These are phyloP conservation scores for Dothidotthia symphoricarpi DNA, from an alignment of 2,329 filamentous ascomycete species.

Conservation along the genomic window DNA sequence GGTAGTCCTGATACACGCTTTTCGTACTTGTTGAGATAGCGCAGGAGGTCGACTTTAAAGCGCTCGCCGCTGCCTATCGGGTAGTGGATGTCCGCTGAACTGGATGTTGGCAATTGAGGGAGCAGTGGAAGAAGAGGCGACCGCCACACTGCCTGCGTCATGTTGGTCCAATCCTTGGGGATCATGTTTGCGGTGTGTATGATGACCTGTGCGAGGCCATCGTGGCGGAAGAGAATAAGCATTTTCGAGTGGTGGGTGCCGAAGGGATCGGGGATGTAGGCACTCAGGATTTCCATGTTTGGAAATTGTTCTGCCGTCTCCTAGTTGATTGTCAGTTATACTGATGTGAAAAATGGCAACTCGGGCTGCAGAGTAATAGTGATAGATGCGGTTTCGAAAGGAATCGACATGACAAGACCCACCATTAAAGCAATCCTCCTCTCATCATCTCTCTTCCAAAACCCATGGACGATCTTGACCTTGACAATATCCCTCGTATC, in stretches of 20 bases:
- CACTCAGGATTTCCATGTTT: slow-evolving; percentile 69
- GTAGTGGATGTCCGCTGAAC: not conserved
- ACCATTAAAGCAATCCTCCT: slow-evolving; percentile 60
- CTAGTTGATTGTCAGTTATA: slow-evolving; percentile 43
- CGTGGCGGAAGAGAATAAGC: slow-evolving; percentile 75
- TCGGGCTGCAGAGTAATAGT: too few species aligned
- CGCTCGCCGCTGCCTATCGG: slow-evolving; percentile 61
- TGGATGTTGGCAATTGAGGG: slow-evolving; percentile 3
- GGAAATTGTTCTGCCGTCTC: slow-evolving; percentile 59
- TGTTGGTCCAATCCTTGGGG: slow-evolving; percentile 79
- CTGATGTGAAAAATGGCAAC: not conserved
- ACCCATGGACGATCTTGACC: slow-evolving; percentile 62
- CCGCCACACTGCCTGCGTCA: slow-evolving; percentile 80
- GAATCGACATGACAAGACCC: too few species aligned
- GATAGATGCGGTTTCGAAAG: too few species aligned
- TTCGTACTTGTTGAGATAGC: slow-evolving; percentile 71
- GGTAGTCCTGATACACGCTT: slow-evolving; percentile 56
- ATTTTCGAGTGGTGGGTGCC: slow-evolving; percentile 88
- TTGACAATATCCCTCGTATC: slow-evolving; percentile 55
- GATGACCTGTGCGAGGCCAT: slow-evolving; percentile 72
- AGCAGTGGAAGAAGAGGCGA: slow-evolving; percentile 66
- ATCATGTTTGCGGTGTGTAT: slow-evolving; percentile 95
- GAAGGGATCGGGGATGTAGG: slow-evolving; percentile 79
- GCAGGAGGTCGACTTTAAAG: slow-evolving; percentile 74
- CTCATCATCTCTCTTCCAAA: slow-evolving; percentile 65